Evolutionary conservation across 495 filamentous ascomycete genomes (phyloP).

Genomic region (Lepraria neglecta): DNA sequence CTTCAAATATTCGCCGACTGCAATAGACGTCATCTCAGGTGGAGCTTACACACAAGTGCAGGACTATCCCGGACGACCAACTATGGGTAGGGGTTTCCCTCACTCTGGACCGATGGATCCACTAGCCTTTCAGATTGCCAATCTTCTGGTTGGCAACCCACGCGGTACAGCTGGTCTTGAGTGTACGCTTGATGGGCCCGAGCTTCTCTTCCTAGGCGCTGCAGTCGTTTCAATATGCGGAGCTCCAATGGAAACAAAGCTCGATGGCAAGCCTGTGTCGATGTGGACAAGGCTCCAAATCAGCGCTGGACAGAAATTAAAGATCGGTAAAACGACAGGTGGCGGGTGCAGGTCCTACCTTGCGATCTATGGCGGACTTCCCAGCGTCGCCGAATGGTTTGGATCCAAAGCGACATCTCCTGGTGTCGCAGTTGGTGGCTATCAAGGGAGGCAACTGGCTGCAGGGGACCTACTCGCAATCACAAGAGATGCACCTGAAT

Average conservation of each 20-base stretch:
- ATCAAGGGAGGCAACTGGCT: conserved; percentile 49
- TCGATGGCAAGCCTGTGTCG: conserved; percentile 42
- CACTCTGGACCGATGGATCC: conserved; percentile 50
- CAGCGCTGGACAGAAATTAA: conserved; percentile 46
- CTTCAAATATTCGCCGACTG: conserved; percentile 45
- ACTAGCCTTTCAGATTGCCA: conserved; percentile 48
- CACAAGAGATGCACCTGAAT: conserved; percentile 30
- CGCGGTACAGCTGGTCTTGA: conserved; percentile 49
- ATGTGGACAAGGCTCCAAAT: conserved; percentile 52
- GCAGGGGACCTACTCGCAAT: conserved; percentile 47
- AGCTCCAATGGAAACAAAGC: conserved; percentile 41
- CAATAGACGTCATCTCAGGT: conserved; percentile 51
- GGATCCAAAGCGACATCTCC: conserved; percentile 55
- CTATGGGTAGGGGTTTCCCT: conserved; percentile 35
- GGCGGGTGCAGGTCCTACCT: conserved; percentile 53
- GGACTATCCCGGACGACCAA: conserved; percentile 52
- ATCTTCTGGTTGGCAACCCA: conserved; percentile 53
- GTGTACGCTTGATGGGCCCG: conserved; percentile 53
- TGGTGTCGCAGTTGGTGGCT: conserved; percentile 51
- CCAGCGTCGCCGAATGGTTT: conserved; percentile 49
- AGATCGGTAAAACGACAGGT: conserved; percentile 47
- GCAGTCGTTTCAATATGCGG: conserved; percentile 50
- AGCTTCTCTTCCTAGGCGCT: conserved; percentile 46
- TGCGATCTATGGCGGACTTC: conserved; percentile 53
- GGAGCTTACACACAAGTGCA: conserved; percentile 55